Base-by-base conservation (phyloP, 805 yeast genomes). In the Saturnispora besseyi region DNA sequence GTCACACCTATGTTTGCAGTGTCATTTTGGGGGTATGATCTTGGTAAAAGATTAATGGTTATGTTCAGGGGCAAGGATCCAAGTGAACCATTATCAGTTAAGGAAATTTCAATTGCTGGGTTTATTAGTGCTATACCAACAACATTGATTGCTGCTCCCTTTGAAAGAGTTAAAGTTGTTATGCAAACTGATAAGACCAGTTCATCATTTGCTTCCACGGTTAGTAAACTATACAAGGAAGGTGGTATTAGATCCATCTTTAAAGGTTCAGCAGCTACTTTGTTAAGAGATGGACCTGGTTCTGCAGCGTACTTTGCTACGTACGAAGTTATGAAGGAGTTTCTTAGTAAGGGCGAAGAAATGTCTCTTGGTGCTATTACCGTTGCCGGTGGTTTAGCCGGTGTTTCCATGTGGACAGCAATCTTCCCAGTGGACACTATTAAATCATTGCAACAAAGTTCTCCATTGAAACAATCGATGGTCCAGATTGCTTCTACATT, bases 1-100 rank as follows among this genome's bases (percentile, higher is more conserved):
- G 97, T 91, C 22, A 93, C 98, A 0, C 99, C 99, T 29, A 93
- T 91, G 87, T 93, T 93, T 72, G 98, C 98, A 2, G 93, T 93
- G 24, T 85, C 96, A 2, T 91, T 91, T 71, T 91, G 99, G 98
- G 98, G 98, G 62, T 91, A 93, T 67, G 97, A 89, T 62, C 73
- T 87, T 48, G 98, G 98, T 54, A 89, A 88, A 69, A 79, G 79
- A 55, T 51, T 91, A 3, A 95, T 90, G 3, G 58, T 77, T 1
- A 56, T 66, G 3, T 67, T 60, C 50, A 64, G 71, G 3, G 74
- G 74, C 6, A 59, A 47, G 18, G 45, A 45, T 6, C 50, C 52
- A 1, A 63, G 67, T 1, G 46, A 45, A 4, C 63, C 67, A 22
- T 75, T 91, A 56, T 65, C 86, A 10, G 46, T 44, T 5, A 31